Evolutionary conservation across 169 alveolate species (phyloP).

Genomic region (Plasmodium ovale): DNA sequence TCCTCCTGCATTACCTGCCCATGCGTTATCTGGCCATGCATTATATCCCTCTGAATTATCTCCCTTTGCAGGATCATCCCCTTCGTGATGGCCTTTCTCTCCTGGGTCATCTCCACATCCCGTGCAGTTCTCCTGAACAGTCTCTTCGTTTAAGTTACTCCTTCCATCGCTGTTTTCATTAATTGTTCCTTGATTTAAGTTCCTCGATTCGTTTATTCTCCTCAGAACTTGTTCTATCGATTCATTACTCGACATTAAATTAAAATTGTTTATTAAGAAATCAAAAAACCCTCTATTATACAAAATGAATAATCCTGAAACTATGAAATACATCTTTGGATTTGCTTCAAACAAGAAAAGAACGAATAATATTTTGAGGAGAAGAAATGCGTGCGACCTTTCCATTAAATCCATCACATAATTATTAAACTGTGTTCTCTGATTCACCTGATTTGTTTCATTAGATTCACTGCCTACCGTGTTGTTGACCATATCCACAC

Average conservation of each 20-base stretch:
- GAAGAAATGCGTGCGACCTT: conserved; percentile 40
- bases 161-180: conserved; percentile 2
- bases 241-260: conserved; percentile 57
- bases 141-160: conserved; percentile 11
- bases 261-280: conserved; percentile 37
- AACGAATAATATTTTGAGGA: conserved; percentile 68
- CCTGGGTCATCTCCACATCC: background rate
- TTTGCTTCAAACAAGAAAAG: conserved; percentile 68
- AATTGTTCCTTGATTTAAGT: conserved; percentile 16
- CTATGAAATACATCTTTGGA: conserved; percentile 40
- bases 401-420: conserved; percentile 49
- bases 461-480: background rate
- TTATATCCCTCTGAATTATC: background rate
- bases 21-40: background rate
- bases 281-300: conserved; percentile 71
- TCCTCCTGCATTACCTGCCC: conserved; percentile 22
- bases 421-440: conserved; percentile 35
- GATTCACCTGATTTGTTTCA: conserved; percentile 14
- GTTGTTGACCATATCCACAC: background rate
- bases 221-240: conserved; percentile 73
- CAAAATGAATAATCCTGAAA: conserved; percentile 45
- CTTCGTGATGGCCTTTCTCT: background rate
- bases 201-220: conserved; percentile 54
- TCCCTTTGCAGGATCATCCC: background rate
- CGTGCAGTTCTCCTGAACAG: background rate